Percentiles rank a stretch among this genome's conserved stretches.
These are phyloP conservation scores for Fusarium metavorans DNA, from an alignment of 2,329 filamentous ascomycete genomes.

Conservation along the genomic window DNA sequence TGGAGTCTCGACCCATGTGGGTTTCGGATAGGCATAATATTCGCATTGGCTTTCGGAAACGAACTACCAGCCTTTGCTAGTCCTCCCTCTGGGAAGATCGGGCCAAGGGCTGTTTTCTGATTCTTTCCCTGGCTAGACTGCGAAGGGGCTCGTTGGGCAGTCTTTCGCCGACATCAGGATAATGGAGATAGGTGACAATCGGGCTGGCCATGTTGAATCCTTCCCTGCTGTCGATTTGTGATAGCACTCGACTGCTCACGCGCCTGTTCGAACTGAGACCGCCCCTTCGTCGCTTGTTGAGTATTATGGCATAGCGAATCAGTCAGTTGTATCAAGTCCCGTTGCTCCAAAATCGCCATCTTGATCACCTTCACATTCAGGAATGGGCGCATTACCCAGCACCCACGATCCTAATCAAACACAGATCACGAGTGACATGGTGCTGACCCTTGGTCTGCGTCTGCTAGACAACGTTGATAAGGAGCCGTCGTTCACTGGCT, in stretches of 20 bases:
- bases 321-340: not conserved
- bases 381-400: not conserved
- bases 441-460: constrained; percentile 1
- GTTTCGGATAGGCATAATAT: constrained; percentile 1
- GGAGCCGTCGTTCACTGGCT: constrained; percentile 21
- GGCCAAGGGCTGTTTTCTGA: not conserved
- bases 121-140: not conserved
- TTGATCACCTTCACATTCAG: not conserved
- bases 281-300: not conserved
- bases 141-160: not conserved
- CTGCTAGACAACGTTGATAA: constrained; percentile 26
- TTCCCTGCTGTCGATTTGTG: not conserved
- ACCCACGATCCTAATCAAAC: constrained; percentile 2
- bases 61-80: not conserved
- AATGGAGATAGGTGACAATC: not conserved
- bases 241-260: not conserved
- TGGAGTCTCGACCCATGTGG: not conserved
- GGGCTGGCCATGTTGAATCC: not conserved
- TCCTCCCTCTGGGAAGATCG: not conserved
- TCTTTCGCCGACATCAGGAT: not conserved
- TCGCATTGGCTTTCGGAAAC: not conserved
- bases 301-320: not conserved
- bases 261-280: not conserved
- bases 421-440: not conserved
- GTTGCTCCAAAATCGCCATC: not conserved